These are phyloP conservation scores for Xerocomus brunneocitrinus DNA, from an alignment of 768 basidiomycete genomes.

Conservation along the genomic window DNA sequence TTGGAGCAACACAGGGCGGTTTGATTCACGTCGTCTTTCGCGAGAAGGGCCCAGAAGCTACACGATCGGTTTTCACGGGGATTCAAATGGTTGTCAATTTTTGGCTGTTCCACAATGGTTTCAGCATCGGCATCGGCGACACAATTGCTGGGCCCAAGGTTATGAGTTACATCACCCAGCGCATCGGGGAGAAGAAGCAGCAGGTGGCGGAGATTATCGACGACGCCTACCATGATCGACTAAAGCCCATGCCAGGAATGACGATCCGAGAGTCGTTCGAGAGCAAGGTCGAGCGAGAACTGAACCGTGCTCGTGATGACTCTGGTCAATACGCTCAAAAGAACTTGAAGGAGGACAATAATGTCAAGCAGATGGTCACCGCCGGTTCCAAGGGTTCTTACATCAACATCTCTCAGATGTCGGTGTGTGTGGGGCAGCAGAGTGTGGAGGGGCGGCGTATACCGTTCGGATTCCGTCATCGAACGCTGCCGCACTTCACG, in stretches of 20 bases:
- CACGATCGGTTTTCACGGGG: conserved; percentile 86
- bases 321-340: conserved; percentile 97
- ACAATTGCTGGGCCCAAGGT: conserved; percentile 90
- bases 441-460: conserved; percentile 97
- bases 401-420: conserved; percentile 99
- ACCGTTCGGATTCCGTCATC: conserved; percentile 96
- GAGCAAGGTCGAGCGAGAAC: conserved; percentile 81
- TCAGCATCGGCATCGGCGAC: conserved; percentile 98
- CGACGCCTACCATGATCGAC: conserved; percentile 77
- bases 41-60: conserved; percentile 92
- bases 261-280: conserved; percentile 99
- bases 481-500: conserved; percentile 93
- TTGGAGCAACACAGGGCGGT: conserved; percentile 92
- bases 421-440: conserved; percentile 98
- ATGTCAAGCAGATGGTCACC: conserved; percentile 99
- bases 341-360: conserved; percentile 97
- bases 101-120: conserved; percentile 98
- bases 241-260: conserved; percentile 95
- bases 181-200: conserved; percentile 76
- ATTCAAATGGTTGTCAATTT: conserved; percentile 95
- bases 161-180: conserved; percentile 81
- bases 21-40: conserved; percentile 95
- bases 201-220: conserved; percentile 77
- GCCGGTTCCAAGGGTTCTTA: conserved; percentile 98
- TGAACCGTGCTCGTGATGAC: conserved; percentile 92